Evolutionary conservation across 2,329 filamentous ascomycete species (phyloP), one percentile per base, ranked within the genome.

Genomic region (Phaeosphaeriaceae sp.): DNA sequence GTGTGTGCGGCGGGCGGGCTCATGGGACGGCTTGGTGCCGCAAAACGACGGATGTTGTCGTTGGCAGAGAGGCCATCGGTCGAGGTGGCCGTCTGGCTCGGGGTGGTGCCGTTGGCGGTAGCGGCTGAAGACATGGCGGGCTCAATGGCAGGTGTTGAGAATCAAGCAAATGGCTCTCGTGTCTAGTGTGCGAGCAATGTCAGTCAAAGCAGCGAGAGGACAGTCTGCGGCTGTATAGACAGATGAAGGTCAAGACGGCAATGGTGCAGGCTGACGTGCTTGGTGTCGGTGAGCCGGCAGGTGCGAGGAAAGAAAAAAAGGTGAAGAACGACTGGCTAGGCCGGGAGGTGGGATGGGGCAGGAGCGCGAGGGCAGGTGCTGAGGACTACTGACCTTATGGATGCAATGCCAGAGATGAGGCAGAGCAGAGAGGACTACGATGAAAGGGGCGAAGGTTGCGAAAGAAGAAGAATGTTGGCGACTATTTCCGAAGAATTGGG

Each of bases 31-130:
- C 93, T 97, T 71, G 95, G 93, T 75, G 94, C 93, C 73, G 90
- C 88, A 82, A 99, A 99, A 73, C 95, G 93, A 82, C 91, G 91
- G 84, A 99, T 98, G 85, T 98, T 98, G 86, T 99, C 95, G 86
- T 99, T 97, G 81, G 92, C 94, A 79, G 91, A 93, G 72, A 84
- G 77, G 68, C 66, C 70, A 49, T 72, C 73, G 62, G 59, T 64
- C 56, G 69, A 72, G 61, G 71, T 72, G 65, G 64, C 65, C 59
- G 68, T 71, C 62, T 74, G 70, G 61, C 63, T 64, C 59, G 70
- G 66, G 44, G 65, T 65, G 30, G 30, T 35, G 28, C 28, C 28
- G 28, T 52, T 70, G 73, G 59, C 28, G 28, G 28, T 3, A 35
- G 75, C 77, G 64, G 78, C 75, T 67, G 78, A 75, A 71, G 80